These are phyloP conservation scores for Irpex sp. DNA, from an alignment of 1,284 basidiomycete species.

Conservation along the genomic window DNA sequence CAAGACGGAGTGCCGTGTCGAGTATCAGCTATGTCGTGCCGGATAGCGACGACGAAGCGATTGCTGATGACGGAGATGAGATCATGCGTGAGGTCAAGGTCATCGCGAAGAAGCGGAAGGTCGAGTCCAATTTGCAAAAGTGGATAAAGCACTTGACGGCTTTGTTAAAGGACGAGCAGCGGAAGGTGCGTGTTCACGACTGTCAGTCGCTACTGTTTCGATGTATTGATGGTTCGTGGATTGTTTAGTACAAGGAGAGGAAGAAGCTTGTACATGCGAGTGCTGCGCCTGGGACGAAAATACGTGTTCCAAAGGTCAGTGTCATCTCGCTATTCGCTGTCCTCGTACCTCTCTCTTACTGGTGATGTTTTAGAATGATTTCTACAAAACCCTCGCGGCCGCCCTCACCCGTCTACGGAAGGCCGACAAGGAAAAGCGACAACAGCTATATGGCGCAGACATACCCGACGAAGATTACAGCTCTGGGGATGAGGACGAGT, in stretches of 20 bases:
- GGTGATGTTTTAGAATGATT: conserved; percentile 45
- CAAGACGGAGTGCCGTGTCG: conserved; percentile 49
- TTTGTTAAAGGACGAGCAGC: conserved; percentile 56
- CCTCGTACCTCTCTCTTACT: neutral
- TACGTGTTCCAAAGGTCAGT: conserved; percentile 52
- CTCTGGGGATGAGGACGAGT: conserved; percentile 46
- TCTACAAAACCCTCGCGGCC: conserved; percentile 50
- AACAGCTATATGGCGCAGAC: conserved; percentile 37
- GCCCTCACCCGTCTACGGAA: conserved; percentile 57
- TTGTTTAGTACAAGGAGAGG: conserved; percentile 51
- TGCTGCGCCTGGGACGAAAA: conserved; percentile 36
- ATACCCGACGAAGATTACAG: conserved; percentile 36
- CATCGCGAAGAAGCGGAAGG: conserved; percentile 31
- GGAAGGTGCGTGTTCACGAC: conserved; percentile 42
- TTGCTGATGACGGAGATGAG: conserved; percentile 37
- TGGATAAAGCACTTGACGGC: conserved; percentile 61
- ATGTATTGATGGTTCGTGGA: neutral
- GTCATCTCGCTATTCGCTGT: neutral
- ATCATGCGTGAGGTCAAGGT: conserved; percentile 26
- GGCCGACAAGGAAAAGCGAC: conserved; percentile 44
- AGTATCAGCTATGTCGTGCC: conserved; percentile 59
- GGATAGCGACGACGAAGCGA: conserved; percentile 66
- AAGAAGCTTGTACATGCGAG: conserved; percentile 50
- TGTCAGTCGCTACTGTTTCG: no score
- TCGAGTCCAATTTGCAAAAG: conserved; percentile 51